Base-by-base conservation (phyloP, 1,284 basidiomycete genomes). In the Pisolithus thermaeus region DNA sequence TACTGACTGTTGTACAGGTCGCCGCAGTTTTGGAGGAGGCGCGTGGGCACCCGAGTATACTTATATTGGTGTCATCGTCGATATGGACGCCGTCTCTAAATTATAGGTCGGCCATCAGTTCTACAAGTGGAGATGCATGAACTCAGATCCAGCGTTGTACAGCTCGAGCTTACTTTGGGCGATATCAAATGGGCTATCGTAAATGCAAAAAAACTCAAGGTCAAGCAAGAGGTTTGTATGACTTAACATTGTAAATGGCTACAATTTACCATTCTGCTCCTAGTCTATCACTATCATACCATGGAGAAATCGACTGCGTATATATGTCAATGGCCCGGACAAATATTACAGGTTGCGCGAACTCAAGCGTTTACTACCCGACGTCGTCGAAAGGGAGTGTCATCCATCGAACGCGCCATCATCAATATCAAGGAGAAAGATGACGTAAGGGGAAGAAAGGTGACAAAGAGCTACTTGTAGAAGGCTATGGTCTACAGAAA, bases 401-500 rank as follows among this genome's bases (percentile, higher is more conserved):
- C 87, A 0, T 84, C 83, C 3, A 88, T 97, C 56, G 83, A 90
- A 52, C 84, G 94, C 56, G 93, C 93, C 2, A 85, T 98, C 61
- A 96, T 98, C 66, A 92, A 92, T 62, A 89, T 92, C 69, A 90
- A 91, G 65, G 89, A 92, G 52, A 87, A 89, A 58, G 82, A 89
- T 47, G 85, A 91, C 55, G 68, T 72, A 77, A 79, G 54, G 88
- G 87, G 2, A 83, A 85, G 66, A 91, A 91, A 63, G 87, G 85
- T 9, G 88, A 90, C 59, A 90, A 92, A 62, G 87, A 92, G 61
- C 72, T 97, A 7, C 79, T 98, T 7, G 92, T 97, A 1, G 94
- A 98, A 75, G 97, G 97, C 8, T 97, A 99, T 69, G 97, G 97
- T n/a, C 74, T 99, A 53, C 86, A 92, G 61, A 91, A 92, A 63